These are phyloP conservation scores for Aspergillus spinulosporus DNA, from an alignment of 2,329 filamentous ascomycete genomes.

Conservation along the genomic window DNA sequence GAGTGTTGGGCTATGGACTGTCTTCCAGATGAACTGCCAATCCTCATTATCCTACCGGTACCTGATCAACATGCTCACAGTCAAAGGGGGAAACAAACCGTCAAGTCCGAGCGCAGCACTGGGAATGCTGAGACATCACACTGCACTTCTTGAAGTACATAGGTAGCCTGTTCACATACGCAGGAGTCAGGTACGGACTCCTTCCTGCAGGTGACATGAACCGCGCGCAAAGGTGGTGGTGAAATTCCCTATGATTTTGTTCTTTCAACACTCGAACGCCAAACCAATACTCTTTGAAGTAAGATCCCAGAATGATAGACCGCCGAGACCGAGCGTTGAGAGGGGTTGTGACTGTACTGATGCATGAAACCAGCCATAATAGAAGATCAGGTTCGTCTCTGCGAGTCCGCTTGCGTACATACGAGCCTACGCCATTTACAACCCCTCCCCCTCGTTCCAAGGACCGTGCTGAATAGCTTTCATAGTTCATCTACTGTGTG, in stretches of 20 bases:
- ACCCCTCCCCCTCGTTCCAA: background rate
- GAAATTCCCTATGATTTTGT: too few species aligned
- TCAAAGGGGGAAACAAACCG: background rate
- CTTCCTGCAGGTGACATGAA: background rate
- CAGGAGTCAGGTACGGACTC: background rate
- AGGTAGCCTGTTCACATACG: too few species aligned
- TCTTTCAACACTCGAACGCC: background rate
- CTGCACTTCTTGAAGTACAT: background rate
- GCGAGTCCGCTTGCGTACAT: background rate
- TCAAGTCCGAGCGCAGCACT: background rate
- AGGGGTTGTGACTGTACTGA: background rate
- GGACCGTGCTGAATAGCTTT: background rate
- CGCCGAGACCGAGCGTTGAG: background rate
- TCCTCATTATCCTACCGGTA: background rate
- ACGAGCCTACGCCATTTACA: background rate
- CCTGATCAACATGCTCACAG: background rate
- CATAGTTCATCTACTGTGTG: slow-evolving; percentile 5
- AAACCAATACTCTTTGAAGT: background rate
- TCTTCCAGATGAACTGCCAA: too few species aligned
- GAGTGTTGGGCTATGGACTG: background rate
- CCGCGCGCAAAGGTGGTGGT: background rate
- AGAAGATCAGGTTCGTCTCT: background rate
- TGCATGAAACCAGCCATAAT: background rate
- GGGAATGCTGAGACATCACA: slow-evolving; percentile 6
- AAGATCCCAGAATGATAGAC: background rate